Conservation (phyloP, 2,329 filamentous ascomycete species). For the Ophiosphaerella narmari region DNA sequence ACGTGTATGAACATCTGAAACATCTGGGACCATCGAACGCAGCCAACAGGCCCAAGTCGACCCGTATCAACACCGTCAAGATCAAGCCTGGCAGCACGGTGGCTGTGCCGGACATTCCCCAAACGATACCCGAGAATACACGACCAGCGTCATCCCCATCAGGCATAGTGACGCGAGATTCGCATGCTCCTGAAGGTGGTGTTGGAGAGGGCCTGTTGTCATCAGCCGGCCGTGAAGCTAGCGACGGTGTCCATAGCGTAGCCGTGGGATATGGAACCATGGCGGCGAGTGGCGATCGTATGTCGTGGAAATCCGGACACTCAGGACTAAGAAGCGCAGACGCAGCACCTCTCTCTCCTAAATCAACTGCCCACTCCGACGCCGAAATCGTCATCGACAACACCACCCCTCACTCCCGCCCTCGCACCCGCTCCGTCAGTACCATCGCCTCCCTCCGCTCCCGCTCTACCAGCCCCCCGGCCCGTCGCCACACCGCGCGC, state of each 20-base stretch:
- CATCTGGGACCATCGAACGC: slow-evolving; percentile 68
- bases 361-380: slow-evolving; percentile 15
- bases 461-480: slow-evolving; percentile 27
- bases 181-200: slow-evolving; percentile 54
- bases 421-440: slow-evolving; percentile 31
- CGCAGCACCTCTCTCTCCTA: slow-evolving; percentile 31
- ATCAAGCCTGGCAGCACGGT: slow-evolving; percentile 65
- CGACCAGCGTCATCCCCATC: slow-evolving; percentile 27
- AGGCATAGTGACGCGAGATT: slow-evolving; percentile 17
- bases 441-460: slow-evolving; percentile 41
- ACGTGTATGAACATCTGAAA: slow-evolving; percentile 64
- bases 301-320: slow-evolving; percentile 34
- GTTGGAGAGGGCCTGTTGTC: slow-evolving; percentile 60
- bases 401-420: slow-evolving; percentile 8
- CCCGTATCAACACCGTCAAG: slow-evolving; percentile 66
- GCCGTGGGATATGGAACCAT: slow-evolving; percentile 52
- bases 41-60: slow-evolving; percentile 63
- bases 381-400: slow-evolving; percentile 25
- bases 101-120: slow-evolving; percentile 61
- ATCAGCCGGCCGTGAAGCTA: slow-evolving; percentile 62
- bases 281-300: slow-evolving; percentile 29
- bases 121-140: slow-evolving; percentile 50
- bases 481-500: slow-evolving; percentile 59
- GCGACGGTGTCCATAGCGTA: slow-evolving; percentile 68
- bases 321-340: slow-evolving; percentile 18